Conservation (phyloP, 768 basidiomycete species). For the Lactifluus volemus region DNA sequence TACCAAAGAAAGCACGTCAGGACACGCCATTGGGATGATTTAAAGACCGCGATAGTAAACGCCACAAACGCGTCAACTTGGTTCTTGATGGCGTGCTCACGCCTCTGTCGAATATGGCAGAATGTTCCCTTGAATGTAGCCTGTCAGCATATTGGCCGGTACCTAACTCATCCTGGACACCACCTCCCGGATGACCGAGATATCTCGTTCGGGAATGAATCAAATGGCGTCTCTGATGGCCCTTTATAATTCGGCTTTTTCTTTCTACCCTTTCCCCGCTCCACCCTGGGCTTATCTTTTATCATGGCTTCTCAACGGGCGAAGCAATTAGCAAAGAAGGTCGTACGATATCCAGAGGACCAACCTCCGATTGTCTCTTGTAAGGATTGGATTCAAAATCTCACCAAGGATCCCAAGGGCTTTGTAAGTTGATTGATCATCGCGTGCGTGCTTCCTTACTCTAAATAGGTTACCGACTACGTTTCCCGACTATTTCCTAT, state of each 20-base stretch:
- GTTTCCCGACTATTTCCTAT: conserved; percentile 77
- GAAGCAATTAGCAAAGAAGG: conserved; percentile 45
- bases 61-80: conserved; percentile 19
- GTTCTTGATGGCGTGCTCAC: conserved; percentile 19
- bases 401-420: conserved; percentile 38
- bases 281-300: conserved; percentile 1
- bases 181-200: background rate
- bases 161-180: too few species aligned
- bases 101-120: background rate
- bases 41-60: background rate
- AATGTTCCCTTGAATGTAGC: background rate
- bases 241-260: background rate
- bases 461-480: conserved; percentile 49
- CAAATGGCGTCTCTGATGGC: background rate
- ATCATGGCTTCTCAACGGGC: conserved; percentile 31
- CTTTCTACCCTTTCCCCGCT: background rate
- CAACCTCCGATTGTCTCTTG: conserved; percentile 51
- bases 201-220: background rate
- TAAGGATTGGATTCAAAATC: conserved; percentile 41
- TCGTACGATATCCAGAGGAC: conserved; percentile 54
- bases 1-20: too few species aligned
- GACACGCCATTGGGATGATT: too few species aligned
- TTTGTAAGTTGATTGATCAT: conserved; percentile 33
- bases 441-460: background rate
- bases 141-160: too few species aligned